Evolutionary conservation across 2,329 filamentous ascomycete species (phyloP).

Genomic region (Penicillium sclerotiorum): DNA sequence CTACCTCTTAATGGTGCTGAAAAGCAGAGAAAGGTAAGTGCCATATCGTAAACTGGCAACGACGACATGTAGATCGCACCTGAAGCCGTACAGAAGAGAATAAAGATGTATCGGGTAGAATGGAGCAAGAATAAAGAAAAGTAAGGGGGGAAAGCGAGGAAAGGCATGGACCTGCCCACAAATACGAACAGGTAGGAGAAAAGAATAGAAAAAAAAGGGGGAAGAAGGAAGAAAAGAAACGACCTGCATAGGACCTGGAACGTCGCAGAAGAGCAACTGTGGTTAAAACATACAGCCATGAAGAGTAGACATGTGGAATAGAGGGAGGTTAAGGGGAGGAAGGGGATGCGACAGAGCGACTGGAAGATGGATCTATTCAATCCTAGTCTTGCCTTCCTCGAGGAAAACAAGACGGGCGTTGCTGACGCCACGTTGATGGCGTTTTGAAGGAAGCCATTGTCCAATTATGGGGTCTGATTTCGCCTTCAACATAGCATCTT

Average conservation of each 20-base stretch:
- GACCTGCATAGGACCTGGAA: too few species aligned
- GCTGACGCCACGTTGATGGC: slow-evolving; percentile 81
- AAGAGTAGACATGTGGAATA: slow-evolving; percentile 15
- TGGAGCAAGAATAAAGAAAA: neutral
- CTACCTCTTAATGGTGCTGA: slow-evolving; percentile 8
- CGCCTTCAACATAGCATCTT: slow-evolving; percentile 81
- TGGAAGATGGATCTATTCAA: slow-evolving; percentile 58
- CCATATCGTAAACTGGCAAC: neutral
- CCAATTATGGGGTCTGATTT: slow-evolving; percentile 82
- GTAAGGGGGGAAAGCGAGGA: neutral
- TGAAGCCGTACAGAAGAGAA: slow-evolving; percentile 3
- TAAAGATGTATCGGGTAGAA: neutral
- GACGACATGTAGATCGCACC: neutral
- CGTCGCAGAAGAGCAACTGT: slow-evolving; percentile 4
- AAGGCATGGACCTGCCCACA: neutral
- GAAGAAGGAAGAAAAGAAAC: slow-evolving; percentile 6
- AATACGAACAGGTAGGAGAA: neutral
- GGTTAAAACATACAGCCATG: slow-evolving; percentile 25
- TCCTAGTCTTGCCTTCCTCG: slow-evolving; percentile 98
- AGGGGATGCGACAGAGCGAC: neutral
- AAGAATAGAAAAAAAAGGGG: slow-evolving; percentile 9
- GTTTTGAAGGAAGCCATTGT: slow-evolving; percentile 61
- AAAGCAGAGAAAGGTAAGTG: neutral
- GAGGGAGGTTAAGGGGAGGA: neutral
- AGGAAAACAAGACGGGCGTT: slow-evolving; percentile 79